Percentiles rank a stretch among this genome's conserved stretches.
Conservation (phyloP, 805 yeast species). For the Pichia insulana region DNA sequence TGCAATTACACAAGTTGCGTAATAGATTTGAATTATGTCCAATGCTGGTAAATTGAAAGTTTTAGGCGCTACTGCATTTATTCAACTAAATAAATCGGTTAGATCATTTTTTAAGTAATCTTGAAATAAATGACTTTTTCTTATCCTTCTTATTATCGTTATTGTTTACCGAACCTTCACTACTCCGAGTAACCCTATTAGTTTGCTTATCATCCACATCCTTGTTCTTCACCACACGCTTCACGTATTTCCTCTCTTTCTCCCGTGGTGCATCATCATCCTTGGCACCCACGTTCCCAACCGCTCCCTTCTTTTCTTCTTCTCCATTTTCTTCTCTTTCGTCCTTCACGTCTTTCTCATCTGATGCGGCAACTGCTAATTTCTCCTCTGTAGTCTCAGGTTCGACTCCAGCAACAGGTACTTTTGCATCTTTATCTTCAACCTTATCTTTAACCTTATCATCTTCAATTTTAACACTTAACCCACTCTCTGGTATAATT, state of each 20-base stretch:
- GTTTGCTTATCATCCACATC: background rate
- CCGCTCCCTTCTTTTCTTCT: conserved; percentile 1
- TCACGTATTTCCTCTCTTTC: conserved; percentile 11
- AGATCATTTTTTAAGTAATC: background rate
- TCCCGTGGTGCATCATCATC: conserved; percentile 13
- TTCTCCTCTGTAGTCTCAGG: no score
- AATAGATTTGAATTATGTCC: no score
- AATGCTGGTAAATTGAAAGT: no score
- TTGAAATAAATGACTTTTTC: background rate
- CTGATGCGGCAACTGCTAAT: no score
- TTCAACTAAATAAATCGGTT: background rate
- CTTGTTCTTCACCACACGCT: conserved; percentile 35
- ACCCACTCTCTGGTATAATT: conserved; percentile 10
- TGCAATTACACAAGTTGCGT: no score
- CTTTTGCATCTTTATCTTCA: conserved; percentile 42
- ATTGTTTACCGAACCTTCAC: no score
- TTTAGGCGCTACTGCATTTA: no score
- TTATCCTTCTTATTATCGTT: background rate
- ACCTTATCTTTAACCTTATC: conserved; percentile 27
- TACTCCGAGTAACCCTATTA: no score
- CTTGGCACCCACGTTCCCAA: conserved; percentile 12
- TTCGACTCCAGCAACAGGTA: no score
- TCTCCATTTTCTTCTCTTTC: no score
- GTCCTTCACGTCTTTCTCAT: no score
- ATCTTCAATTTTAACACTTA: conserved; percentile 3